These are phyloP conservation scores for Globisporangium cylindrosporum DNA, from an alignment of 352 stramenopile species.

Conservation along the genomic window DNA sequence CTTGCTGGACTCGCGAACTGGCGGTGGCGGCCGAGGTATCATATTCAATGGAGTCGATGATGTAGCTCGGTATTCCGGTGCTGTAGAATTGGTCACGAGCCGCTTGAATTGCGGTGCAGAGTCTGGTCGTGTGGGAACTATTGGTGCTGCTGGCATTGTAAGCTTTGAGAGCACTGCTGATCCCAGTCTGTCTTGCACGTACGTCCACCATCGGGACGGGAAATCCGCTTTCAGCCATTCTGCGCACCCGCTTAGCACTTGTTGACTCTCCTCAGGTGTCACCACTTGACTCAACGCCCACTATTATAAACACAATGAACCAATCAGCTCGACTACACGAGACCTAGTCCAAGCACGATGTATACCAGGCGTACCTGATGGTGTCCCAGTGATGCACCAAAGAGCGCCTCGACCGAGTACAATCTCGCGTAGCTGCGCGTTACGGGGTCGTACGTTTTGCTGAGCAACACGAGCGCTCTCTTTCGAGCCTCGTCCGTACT, in stretches of 20 bases:
- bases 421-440: slow-evolving; percentile 53
- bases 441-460: slow-evolving; percentile 75
- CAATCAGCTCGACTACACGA: not conserved
- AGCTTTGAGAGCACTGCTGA: slow-evolving; percentile 3
- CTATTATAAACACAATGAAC: slow-evolving; percentile 12
- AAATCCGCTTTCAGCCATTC: slow-evolving; percentile 46
- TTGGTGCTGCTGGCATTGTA: slow-evolving; percentile 4
- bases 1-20: not conserved
- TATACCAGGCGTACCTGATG: slow-evolving; percentile 38
- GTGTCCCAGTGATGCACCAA: slow-evolving; percentile 45
- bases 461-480: slow-evolving; percentile 60
- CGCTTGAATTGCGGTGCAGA: slow-evolving; percentile 9
- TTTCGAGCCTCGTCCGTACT: slow-evolving; percentile 68
- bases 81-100: not conserved
- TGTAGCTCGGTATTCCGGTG: not conserved
- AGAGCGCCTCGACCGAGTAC: slow-evolving; percentile 59
- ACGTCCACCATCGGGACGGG: slow-evolving; percentile 50
- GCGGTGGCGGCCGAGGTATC: slow-evolving; percentile 10
- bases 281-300: slow-evolving; percentile 51
- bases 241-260: slow-evolving; percentile 28
- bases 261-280: slow-evolving; percentile 28
- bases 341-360: not conserved
- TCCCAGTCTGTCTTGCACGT: slow-evolving; percentile 24
- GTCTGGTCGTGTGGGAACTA: slow-evolving; percentile 9
- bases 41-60: not conserved